Evolutionary conservation across 192 early-diverging fungal genomes (phyloP), one percentile per base, ranked within the genome.

Genomic region (Glomus cerebriforme): DNA sequence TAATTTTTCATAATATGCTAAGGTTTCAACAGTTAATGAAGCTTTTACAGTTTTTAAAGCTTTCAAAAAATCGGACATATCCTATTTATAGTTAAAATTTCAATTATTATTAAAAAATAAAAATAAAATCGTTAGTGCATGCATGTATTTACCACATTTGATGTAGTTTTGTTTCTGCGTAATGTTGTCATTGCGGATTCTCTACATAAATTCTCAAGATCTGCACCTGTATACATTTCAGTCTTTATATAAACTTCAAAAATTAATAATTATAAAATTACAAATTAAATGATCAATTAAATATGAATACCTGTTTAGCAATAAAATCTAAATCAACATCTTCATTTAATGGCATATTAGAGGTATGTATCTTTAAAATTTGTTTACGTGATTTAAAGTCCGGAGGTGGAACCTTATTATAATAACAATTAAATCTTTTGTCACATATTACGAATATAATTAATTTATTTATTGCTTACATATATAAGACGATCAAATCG

Each of bases 401-500:
- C 1, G 89, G 89, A 0, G 86, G 89, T 15, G 89, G 89, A 12
- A 86, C 83, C 85, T 86, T 79, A 69, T 45, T 8, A n/a, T 31
- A 24, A 58, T n/a, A 59, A 15, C 15, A 7, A 58, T 8, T 19
- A 47, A 47, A 15, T 8, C 7, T 29, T 1, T 43, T 35, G 35
- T 26, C 7, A 43, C n/a, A 24, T n/a, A 35, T 17, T 7, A 24
- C 8, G 5, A n/a, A 35, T 45, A 45, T 7, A 70, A 24, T n/a
- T 43, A 9, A 2, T n/a, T 19, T 24, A 43, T 37, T 26, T 43
- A 75, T 45, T 0, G 67, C 75, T 71, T 79, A 96, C 92, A 85
- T 95, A 95, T 15, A 97, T 81, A 10, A 95, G 79, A 37, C 87
- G 84, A 80, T 97, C 96, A 80, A 97, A 95, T 72, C 96, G 80